Evolutionary conservation across 768 basidiomycete species (phyloP), one percentile per base, ranked within the genome.

Genomic region (Amyloporia xantha): DNA sequence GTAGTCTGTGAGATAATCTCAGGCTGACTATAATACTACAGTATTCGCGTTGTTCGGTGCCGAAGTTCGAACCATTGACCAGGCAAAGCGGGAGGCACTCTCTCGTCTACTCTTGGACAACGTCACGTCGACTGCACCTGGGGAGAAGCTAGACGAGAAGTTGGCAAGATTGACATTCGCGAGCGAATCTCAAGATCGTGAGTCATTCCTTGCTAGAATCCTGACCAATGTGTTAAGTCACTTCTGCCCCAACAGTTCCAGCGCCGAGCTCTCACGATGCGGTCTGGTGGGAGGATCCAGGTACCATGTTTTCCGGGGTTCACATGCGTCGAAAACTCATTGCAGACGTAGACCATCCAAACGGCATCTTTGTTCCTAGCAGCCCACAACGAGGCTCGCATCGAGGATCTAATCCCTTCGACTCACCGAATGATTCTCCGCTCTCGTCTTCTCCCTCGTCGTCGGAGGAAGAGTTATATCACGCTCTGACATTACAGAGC

Each of bases 21-120:
- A 12, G 36, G 17, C 35, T 25, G 12, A 15, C 5, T 17, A 11
- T 27, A n/a, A 13, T 37, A 25, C 12, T 33, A 12, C 51, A 91
- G 95, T 99, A 3, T 95, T 87, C 57, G 91, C 81, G 4, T 66
- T 91, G 5, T 93, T 96, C 68, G 73, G 79, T 44, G 82, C 84
- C 1, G 77, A 83, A 45, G 79, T 97, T 15, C 78, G 87, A 36
- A 76, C 85, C 19, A 74, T 99, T 33, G 92, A 99, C 63, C 66
- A 79, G 13, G 72, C 69, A 2, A 96, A 91, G 66, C 84, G 82
- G 52, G 75, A 78, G 1, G 73, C 77, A 3, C 68, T 97, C 33
- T 82, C 83, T 23, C 78, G 78, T 36, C 63, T 89, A 50, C 68
- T 92, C 2, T 70, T 87, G 4, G 81, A 84, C 41, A 82, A 71